A percentile compares a stretch with the other conserved stretches of the same genome.
Evolutionary conservation across 495 filamentous ascomycete genomes (phyloP).

Genomic region (Trypethelium eluteriae): DNA sequence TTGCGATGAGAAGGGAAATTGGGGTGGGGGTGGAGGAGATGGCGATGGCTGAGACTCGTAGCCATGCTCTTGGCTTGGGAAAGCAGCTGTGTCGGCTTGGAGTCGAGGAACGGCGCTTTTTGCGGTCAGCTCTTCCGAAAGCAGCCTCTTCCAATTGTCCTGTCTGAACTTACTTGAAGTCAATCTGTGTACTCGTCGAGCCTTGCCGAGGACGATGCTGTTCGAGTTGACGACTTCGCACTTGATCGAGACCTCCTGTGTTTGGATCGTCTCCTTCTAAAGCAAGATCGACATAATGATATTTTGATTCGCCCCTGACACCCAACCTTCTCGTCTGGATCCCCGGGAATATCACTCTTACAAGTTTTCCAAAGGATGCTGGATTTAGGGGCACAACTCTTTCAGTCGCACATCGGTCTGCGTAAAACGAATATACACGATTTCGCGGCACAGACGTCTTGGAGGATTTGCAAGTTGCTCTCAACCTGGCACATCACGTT

Average conservation of each 20-base stretch:
- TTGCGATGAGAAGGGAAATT: conserved; percentile 23
- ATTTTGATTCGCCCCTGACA: conserved; percentile 94
- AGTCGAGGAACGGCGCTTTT: conserved; percentile 39
- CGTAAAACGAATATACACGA: conserved; percentile 89
- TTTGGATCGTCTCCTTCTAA: conserved; percentile 50
- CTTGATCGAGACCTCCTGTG: background rate
- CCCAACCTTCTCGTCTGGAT: conserved; percentile 86
- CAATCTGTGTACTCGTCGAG: conserved; percentile 34
- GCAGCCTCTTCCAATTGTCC: background rate
- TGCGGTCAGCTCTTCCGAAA: background rate
- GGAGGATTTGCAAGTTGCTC: conserved; percentile 68
- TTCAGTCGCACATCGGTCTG: conserved; percentile 79
- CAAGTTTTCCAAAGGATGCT: conserved; percentile 94
- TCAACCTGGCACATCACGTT: conserved; percentile 54
- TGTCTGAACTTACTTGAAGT: conserved; percentile 33
- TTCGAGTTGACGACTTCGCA: background rate
- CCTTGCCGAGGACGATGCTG: background rate
- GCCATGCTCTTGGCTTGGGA: conserved; percentile 43
- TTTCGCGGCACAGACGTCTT: conserved; percentile 82
- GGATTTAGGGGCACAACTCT: conserved; percentile 89
- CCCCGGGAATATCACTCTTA: conserved; percentile 89
- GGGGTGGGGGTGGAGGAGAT: conserved; percentile 11
- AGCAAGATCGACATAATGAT: conserved; percentile 88
- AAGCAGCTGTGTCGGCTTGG: conserved; percentile 57
- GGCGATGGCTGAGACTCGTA: conserved; percentile 23